Conservation (phyloP, 2,329 filamentous ascomycete species). For the Ceratocystis cacaofunesta region DNA sequence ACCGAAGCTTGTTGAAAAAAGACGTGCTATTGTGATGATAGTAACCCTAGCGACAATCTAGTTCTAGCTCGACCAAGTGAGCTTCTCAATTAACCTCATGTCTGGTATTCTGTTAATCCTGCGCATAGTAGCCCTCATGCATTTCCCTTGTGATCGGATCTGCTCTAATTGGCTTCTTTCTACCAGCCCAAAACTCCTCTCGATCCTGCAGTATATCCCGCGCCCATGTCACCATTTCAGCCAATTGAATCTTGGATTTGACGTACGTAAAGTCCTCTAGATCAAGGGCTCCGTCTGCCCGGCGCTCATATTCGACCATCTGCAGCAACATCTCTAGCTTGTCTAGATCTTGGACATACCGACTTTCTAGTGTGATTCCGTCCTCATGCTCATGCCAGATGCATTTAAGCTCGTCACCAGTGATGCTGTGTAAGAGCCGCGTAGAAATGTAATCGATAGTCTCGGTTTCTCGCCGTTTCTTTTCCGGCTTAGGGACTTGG, state of each 20-base stretch:
- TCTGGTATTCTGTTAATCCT: neutral
- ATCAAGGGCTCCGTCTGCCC: slow-evolving; percentile 50
- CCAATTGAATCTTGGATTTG: slow-evolving; percentile 52
- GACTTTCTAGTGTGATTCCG: slow-evolving; percentile 63
- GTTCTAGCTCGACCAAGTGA: neutral
- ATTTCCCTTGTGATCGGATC: slow-evolving; percentile 25
- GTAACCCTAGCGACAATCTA: neutral
- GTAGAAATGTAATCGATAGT: slow-evolving; percentile 89
- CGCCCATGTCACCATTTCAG: slow-evolving; percentile 70
- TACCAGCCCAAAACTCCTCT: slow-evolving; percentile 51
- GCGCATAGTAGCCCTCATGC: slow-evolving; percentile 28
- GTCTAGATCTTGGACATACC: slow-evolving; percentile 92
- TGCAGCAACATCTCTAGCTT: slow-evolving; percentile 91
- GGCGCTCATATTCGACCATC: slow-evolving; percentile 90
- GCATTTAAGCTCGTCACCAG: slow-evolving; percentile 55
- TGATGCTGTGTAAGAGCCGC: slow-evolving; percentile 52
- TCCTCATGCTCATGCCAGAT: slow-evolving; percentile 97
- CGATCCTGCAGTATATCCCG: slow-evolving; percentile 63
- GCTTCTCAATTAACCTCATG: neutral
- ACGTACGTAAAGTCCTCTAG: slow-evolving; percentile 80
- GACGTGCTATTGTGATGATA: neutral
- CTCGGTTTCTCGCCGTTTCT: slow-evolving; percentile 68
- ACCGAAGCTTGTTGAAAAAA: neutral
- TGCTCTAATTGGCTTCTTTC: slow-evolving; percentile 20
- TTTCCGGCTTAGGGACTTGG: slow-evolving; percentile 72